Evolutionary conservation across 1,284 basidiomycete genomes (phyloP), one percentile per base, ranked within the genome.

Genomic region (Rhodotorula mucilaginosa): DNA sequence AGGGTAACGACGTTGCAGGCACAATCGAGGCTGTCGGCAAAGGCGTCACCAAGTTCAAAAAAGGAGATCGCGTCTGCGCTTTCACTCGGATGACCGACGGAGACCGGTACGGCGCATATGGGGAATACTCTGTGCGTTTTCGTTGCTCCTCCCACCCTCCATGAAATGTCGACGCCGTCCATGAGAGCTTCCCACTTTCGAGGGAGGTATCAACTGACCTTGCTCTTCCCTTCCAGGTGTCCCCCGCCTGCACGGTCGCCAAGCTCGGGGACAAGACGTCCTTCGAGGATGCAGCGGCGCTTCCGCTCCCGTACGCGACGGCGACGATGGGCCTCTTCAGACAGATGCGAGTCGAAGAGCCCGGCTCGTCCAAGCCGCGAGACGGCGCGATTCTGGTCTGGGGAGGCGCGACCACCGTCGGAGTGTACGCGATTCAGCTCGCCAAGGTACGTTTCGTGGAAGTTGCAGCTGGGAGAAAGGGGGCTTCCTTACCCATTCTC

Each of bases 231-330:
- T 15, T n/a, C 15, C 58, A 73, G 29, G 72, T 80, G 51, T 73
- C 79, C 5, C 80, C 80, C 5, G 62, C 71, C 19, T 71, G 73
- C 69, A 79, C 78, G 2, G 71, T 74, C 1, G 71, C 77, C 70
- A 72, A 72, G 63, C 67, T 77, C 67, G 74, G 69, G 23, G 67
- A 70, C 26, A 70, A 71, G 4, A 76, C 77, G 21, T 68, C 78
- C 12, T 79, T 81, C 65, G 81, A 82, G 54, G 78, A 80, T 15
- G 81, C 80, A 0, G 74, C 79, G 4, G 81, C 80, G 0, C 62
- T 82, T 1, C 81, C 81, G 5, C 77, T 81, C 15, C 79, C 80
- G 6, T 76, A 79, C 62, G 77, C 79, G 70, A 82, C 81, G 8
- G 81, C 81, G n/a, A 79, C 77, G 26, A 78, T 81, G 51, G 81